These are phyloP conservation scores for Apiospora malaysiana DNA, from an alignment of 2,329 filamentous ascomycete genomes.

Conservation along the genomic window DNA sequence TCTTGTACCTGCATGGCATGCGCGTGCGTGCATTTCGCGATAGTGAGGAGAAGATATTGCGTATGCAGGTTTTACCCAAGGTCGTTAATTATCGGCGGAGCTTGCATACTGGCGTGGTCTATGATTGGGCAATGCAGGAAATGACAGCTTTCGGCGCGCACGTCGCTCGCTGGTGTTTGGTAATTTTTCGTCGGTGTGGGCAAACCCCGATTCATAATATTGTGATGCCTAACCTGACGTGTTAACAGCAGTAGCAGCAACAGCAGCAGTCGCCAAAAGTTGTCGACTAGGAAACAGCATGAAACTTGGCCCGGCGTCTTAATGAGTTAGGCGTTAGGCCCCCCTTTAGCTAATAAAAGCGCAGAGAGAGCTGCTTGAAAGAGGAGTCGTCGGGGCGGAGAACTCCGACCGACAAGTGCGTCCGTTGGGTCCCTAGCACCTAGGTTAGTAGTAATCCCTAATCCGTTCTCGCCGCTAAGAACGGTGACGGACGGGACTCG, in stretches of 20 bases:
- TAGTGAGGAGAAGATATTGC: background rate
- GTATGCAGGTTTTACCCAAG: constrained; percentile 10
- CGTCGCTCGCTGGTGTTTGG: background rate
- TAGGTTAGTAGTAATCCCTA: too few species aligned
- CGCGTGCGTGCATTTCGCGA: background rate
- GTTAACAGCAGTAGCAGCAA: too few species aligned
- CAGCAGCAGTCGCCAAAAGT: background rate
- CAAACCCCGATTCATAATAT: background rate
- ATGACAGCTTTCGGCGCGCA: background rate
- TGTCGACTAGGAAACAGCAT: constrained; percentile 12
- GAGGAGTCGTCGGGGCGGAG: constrained; percentile 8
- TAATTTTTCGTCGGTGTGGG: background rate
- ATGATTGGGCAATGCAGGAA: background rate
- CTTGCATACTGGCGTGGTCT: background rate
- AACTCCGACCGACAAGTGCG: background rate
- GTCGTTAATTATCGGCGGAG: background rate
- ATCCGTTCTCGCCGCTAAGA: background rate
- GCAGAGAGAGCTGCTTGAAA: too few species aligned
- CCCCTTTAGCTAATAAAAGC: background rate
- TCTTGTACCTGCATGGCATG: constrained; percentile 6
- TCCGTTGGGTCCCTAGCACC: too few species aligned
- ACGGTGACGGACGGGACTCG: background rate
- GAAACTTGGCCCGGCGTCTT: background rate
- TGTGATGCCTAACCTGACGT: background rate
- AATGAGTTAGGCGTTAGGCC: background rate